Evolutionary conservation across 2,329 filamentous ascomycete genomes (phyloP).

Genomic region (Aspergillus amoenus): DNA sequence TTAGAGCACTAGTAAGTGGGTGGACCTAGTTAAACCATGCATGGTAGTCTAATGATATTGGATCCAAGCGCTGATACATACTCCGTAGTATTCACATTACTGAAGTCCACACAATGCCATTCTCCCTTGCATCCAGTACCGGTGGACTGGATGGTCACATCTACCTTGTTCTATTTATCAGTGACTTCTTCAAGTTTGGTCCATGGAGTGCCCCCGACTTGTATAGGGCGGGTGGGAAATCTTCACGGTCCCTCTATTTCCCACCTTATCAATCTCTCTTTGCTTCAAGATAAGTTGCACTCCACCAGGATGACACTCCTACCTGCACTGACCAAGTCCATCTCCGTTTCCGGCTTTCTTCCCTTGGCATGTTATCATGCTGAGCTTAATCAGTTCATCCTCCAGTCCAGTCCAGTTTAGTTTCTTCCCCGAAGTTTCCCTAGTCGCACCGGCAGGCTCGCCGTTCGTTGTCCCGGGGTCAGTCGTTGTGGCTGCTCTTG

Average conservation of each 20-base stretch:
- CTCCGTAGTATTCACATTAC: background rate
- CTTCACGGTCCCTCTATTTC: background rate
- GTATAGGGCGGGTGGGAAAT: background rate
- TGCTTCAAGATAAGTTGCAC: background rate
- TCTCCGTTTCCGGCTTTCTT: background rate
- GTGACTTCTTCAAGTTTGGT: background rate
- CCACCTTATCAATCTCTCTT: background rate
- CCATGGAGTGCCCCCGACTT: background rate
- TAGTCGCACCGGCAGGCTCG: constrained; percentile 11
- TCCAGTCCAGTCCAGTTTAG: background rate
- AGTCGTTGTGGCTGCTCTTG: background rate
- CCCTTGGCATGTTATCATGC: background rate
- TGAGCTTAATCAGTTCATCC: background rate
- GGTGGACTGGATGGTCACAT: background rate
- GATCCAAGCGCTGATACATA: background rate
- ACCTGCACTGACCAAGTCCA: background rate
- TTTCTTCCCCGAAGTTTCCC: background rate
- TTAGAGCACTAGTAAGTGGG: background rate
- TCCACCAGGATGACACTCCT: background rate
- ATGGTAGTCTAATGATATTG: background rate
- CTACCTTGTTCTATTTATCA: background rate
- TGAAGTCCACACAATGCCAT: background rate
- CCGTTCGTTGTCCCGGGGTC: constrained; percentile 1
- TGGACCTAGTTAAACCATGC: constrained; percentile 1
- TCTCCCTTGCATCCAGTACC: background rate